Evolutionary conservation across 1,139 yeast genomes (phyloP).

Genomic region (Magnusiomyces ingens): DNA sequence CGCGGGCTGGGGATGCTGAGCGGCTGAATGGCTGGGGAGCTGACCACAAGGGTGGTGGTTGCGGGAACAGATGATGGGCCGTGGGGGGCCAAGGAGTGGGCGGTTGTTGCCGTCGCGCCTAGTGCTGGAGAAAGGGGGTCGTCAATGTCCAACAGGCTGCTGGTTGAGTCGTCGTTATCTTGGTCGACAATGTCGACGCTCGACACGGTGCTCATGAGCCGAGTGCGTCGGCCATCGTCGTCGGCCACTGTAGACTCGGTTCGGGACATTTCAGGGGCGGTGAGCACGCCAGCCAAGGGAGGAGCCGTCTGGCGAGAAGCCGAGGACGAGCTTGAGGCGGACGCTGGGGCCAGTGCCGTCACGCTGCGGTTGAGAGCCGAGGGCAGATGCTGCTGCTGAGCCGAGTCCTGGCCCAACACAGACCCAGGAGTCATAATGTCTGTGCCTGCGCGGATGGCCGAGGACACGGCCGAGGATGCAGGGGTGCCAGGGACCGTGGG

Average conservation of each 20-base stretch:
- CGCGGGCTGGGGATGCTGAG: neutral
- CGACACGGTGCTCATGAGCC: constrained; percentile 1
- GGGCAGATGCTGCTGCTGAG: neutral
- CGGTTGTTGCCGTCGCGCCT: neutral
- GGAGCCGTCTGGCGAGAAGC: neutral
- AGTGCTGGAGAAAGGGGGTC: constrained; percentile 1
- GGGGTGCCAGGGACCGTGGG: neutral
- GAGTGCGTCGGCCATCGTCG: neutral
- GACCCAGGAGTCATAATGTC: neutral
- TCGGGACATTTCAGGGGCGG: neutral
- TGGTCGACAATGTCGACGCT: constrained; percentile 7
- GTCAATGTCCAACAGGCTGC: neutral
- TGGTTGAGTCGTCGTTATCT: neutral
- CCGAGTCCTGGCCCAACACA: neutral
- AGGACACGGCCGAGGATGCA: neutral
- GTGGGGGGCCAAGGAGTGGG: neutral
- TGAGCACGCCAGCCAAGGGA: neutral
- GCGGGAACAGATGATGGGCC: neutral
- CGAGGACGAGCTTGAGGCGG: neutral
- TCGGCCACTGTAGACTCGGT: neutral
- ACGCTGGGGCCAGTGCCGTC: neutral
- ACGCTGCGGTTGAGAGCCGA: neutral
- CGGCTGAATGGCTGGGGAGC: neutral
- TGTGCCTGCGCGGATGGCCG: neutral
- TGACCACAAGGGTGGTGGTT: neutral